Evolutionary conservation across 257 asterid species (phyloP), one percentile per base, ranked within the genome.

Genomic region (Ligustrum vulgare): DNA sequence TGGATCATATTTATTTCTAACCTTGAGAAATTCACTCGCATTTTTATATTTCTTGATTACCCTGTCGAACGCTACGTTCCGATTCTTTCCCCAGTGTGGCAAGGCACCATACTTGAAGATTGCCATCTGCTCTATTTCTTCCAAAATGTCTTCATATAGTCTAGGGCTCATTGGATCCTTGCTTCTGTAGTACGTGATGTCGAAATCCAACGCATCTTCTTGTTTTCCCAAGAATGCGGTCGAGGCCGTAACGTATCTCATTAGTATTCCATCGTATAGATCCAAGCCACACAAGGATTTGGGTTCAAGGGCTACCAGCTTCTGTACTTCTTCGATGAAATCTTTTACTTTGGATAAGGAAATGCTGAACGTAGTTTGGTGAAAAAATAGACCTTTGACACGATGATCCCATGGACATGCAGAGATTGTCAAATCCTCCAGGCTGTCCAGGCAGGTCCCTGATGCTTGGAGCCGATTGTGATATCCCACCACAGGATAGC

Each of bases 81-180:
- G 66, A 69, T 91, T 89, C 86, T 91, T 89, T 18, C 93, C 97
- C 97, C 97, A 91, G 1, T 89, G 97, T 0, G 94, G 94, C 74
- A 86, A 69, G 4, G 86, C 94, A 1, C 73, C 79, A 73, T 91
- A 91, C 67, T 87, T 89, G 78, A 91, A 91, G 32, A 89, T 37
- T 0, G 88, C 97, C 6, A 89, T 80, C 67, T 91, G 94, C 75
- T 91, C 93, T 0, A 91, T 80, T 76, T 91, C 97, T 73, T 91
- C 94, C 0, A 89, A 3, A 10, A 87, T 37, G 69, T 91, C 91
- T 51, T 88, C 71, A 37, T 74, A 78, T 0, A 91, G 82, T 80
- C 91, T 82, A 0, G 97, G 94, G 9, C 32, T 56, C 8, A 47
- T 35, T 4, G 94, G 94, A 36, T 87, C 85, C 18, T 85, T 78